A percentile compares a stretch with the other conserved stretches of the same genome.
These are phyloP conservation scores for Tripidium arundinaceum DNA, from an alignment of 202 grass and related monocot species.

Conservation along the genomic window DNA sequence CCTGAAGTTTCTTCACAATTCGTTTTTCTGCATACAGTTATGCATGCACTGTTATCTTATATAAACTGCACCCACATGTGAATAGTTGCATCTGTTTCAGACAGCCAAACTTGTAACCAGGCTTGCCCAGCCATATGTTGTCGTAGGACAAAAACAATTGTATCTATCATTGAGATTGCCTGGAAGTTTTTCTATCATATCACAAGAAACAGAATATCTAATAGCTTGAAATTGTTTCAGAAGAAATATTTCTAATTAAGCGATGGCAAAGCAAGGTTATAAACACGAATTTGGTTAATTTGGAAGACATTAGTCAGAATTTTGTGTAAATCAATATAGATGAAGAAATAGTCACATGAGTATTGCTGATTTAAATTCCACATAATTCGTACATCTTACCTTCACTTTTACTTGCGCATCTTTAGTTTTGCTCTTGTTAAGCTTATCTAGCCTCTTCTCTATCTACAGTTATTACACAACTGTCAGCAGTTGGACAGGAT, in stretches of 20 bases:
- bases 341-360: background rate
- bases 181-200: background rate
- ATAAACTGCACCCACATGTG: slow-evolving; percentile 33
- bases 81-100: slow-evolving; percentile 30
- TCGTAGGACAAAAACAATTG: background rate
- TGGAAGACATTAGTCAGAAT: background rate
- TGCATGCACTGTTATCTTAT: slow-evolving; percentile 21
- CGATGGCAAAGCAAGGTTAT: background rate
- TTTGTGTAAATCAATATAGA: background rate
- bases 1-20: slow-evolving; percentile 6
- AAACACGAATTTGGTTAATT: background rate
- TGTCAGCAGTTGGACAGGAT: no score
- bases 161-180: background rate
- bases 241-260: background rate
- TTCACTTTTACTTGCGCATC: no score
- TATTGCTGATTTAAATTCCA: background rate
- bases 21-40: no score
- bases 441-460: slow-evolving; percentile 61
- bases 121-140: background rate
- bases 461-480: slow-evolving; percentile 64
- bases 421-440: no score
- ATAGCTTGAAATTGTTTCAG: background rate
- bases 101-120: slow-evolving; percentile 27
- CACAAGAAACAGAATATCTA: background rate
- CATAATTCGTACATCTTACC: background rate